These are phyloP conservation scores for Exophiala calicioides DNA, from an alignment of 2,329 filamentous ascomycete species.

Conservation along the genomic window DNA sequence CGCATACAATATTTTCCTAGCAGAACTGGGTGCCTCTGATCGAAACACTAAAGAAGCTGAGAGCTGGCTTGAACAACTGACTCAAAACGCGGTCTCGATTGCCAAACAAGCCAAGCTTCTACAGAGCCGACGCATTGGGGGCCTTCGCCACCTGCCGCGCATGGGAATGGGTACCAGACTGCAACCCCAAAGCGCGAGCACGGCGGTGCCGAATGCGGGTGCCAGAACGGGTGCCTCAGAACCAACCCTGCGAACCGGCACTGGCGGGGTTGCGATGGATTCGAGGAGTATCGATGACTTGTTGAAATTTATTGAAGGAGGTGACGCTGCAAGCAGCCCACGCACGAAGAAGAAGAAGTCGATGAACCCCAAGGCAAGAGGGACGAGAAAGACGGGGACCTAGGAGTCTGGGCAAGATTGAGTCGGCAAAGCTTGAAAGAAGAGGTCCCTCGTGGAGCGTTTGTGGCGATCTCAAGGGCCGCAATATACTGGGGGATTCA, in stretches of 20 bases:
- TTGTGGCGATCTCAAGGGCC: no score
- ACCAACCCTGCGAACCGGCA: conserved; percentile 22
- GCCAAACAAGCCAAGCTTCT: conserved; percentile 91
- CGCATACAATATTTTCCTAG: conserved; percentile 92
- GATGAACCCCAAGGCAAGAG: conserved; percentile 30
- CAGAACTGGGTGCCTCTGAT: conserved; percentile 81
- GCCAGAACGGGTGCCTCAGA: conserved; percentile 31
- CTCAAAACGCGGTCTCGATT: conserved; percentile 89
- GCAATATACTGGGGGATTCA: not conserved
- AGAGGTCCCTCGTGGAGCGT: no score
- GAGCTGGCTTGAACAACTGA: conserved; percentile 93
- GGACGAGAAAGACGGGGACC: conserved; percentile 19
- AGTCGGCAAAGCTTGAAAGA: not conserved
- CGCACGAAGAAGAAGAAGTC: conserved; percentile 44
- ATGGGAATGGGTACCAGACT: conserved; percentile 53
- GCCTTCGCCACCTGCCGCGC: conserved; percentile 62
- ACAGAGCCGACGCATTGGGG: conserved; percentile 70
- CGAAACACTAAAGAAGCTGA: conserved; percentile 98
- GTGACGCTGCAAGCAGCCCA: conserved; percentile 43
- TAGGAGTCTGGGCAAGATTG: no score
- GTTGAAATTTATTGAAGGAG: conserved; percentile 89
- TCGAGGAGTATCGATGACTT: conserved; percentile 88
- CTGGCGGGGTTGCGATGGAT: conserved; percentile 58
- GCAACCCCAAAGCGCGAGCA: conserved; percentile 35
- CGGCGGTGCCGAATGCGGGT: conserved; percentile 51